Conservation (phyloP, 805 yeast genomes). For the Saccharomycopsis guyanensis region DNA sequence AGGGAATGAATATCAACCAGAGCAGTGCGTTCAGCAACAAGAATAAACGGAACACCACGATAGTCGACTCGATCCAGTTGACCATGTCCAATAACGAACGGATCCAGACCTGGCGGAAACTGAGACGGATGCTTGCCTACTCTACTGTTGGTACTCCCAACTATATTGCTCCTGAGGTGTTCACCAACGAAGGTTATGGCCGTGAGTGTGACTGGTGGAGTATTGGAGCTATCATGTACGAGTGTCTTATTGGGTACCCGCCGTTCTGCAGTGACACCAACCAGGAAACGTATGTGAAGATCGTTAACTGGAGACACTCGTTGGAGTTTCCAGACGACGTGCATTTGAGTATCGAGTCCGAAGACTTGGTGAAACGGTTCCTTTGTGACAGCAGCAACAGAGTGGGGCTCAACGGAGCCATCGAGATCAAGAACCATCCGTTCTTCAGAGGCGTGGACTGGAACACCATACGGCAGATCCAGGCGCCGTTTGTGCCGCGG, state of each 20-base stretch:
- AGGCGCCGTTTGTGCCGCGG: slow-evolving; percentile 43
- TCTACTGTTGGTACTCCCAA: slow-evolving; percentile 36
- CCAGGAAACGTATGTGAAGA: slow-evolving; percentile 42
- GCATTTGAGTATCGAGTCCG: slow-evolving; percentile 40
- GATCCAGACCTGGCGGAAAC: slow-evolving; percentile 45
- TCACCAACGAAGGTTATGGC: slow-evolving; percentile 39
- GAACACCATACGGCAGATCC: slow-evolving; percentile 40
- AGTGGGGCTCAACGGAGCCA: slow-evolving; percentile 42
- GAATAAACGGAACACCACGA: slow-evolving; percentile 20
- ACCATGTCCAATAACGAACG: slow-evolving; percentile 44
- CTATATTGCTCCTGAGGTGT: slow-evolving; percentile 22
- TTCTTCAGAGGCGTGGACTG: slow-evolving; percentile 46
- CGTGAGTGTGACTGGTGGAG: slow-evolving; percentile 51
- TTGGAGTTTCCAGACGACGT: slow-evolving; percentile 42
- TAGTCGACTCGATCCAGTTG: slow-evolving; percentile 28
- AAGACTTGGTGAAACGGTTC: slow-evolving; percentile 37
- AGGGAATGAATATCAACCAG: slow-evolving; percentile 24
- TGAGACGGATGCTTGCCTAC: slow-evolving; percentile 41
- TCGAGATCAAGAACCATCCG: slow-evolving; percentile 41
- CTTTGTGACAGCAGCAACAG: slow-evolving; percentile 36
- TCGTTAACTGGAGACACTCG: slow-evolving; percentile 41
- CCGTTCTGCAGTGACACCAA: slow-evolving; percentile 44
- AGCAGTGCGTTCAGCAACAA: slow-evolving; percentile 17
- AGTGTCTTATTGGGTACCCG: slow-evolving; percentile 45
- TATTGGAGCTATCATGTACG: slow-evolving; percentile 44